Evolutionary conservation across 352 stramenopile species (phyloP), one percentile per base, ranked within the genome.

Genomic region (Phytophthora quininea): DNA sequence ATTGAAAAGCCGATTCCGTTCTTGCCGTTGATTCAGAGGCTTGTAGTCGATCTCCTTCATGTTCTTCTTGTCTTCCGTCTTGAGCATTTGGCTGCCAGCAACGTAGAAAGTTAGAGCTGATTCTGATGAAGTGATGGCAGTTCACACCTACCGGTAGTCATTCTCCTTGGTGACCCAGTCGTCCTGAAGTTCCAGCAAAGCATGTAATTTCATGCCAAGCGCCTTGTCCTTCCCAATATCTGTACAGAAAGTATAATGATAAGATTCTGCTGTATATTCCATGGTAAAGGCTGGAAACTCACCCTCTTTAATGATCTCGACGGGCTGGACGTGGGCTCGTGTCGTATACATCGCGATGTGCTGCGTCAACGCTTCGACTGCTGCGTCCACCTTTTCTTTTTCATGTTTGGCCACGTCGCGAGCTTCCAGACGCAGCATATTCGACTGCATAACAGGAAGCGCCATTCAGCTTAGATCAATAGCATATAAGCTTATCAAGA

Each of bases 21-120:
- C 88, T 59, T 96, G 88, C 2, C 86, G 88, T 27, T 82, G 61
- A 42, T 93, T 95, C 31, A 96, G 70, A 37, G 75, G 69, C 3
- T 86, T 76, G 42, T 86, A 93, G 47, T 96, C 88, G 19, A 58
- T 47, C 53, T 92, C 84, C 45, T 90, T 88, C 73, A 96, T 77
- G 62, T 89, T 66, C 50, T 96, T 96, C 63, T 96, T 96, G 73
- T 96, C 88, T 61, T 96, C 88, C 0, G 85, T 93, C 71, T 96
- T 96, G 15, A 96, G 80, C 85, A 96, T 91, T 83, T 92, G 86
- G 11, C 86, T 95, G 38, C 11, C 49, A n/a, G 5, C 43, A 35
- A 64, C 14, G 50, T n/a, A 56, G 24, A 38, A 38, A 31, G 51
- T 32, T 10, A 50, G 45, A 69, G n/a, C 43, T 5, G 32, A 29